Evolutionary conservation across 2,329 filamentous ascomycete species (phyloP).

Genomic region (Cordyceps militaris): DNA sequence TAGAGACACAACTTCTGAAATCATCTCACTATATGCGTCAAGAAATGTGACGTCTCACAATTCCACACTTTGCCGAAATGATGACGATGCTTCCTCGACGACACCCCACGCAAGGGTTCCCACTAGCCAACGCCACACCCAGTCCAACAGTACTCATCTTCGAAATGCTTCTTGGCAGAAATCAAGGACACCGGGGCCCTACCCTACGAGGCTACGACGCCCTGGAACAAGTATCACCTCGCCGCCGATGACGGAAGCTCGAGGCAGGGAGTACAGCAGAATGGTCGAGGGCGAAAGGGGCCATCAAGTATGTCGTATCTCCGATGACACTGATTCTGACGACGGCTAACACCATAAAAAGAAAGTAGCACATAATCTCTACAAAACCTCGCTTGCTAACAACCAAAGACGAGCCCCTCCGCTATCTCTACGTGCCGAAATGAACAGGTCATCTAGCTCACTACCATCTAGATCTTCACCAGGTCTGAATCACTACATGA

Average conservation of each 20-base stretch:
- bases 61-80: neutral
- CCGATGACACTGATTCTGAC: neutral
- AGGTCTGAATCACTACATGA: slow-evolving; percentile 18
- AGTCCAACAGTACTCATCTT: neutral
- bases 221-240: slow-evolving; percentile 44
- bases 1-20: slow-evolving; percentile 46
- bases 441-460: slow-evolving; percentile 35
- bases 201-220: slow-evolving; percentile 49
- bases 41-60: neutral
- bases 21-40: slow-evolving; percentile 48
- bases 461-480: slow-evolving; percentile 27
- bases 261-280: slow-evolving; percentile 41
- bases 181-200: slow-evolving; percentile 50
- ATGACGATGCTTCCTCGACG: neutral
- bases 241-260: slow-evolving; percentile 41
- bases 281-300: slow-evolving; percentile 44
- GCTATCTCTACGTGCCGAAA: slow-evolving; percentile 32
- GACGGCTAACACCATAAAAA: slow-evolving; percentile 21
- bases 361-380: slow-evolving; percentile 38
- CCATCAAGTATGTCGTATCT: slow-evolving; percentile 34
- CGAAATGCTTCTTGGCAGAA: slow-evolving; percentile 15
- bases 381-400: slow-evolving; percentile 31
- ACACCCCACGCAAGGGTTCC: neutral
- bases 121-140: neutral
- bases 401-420: slow-evolving; percentile 31